Percentiles rank a stretch among this genome's conserved stretches.
phyloP scores from a whole-genome alignment of 2,329 filamentous ascomycete species.

The Botrytis pseudocinerea region DNA sequence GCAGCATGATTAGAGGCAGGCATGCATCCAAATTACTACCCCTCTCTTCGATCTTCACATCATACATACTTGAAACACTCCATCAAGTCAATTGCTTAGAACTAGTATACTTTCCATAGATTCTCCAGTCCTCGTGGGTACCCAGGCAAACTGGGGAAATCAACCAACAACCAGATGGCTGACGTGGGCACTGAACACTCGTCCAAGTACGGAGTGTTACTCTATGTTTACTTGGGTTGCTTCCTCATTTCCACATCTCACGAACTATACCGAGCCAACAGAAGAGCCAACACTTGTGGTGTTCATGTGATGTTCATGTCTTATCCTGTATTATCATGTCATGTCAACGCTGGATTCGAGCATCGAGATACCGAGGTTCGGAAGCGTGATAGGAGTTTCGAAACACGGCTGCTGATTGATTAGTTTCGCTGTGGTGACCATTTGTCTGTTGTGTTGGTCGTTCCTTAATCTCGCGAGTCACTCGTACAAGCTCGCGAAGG shows the following conservation, averaged over 20 bases:
- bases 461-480: background rate
- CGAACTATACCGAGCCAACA: conserved; percentile 12
- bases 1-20: background rate
- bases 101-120: background rate
- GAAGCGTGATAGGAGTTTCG: conserved; percentile 1
- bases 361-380: background rate
- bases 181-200: conserved; percentile 11
- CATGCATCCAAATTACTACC: background rate
- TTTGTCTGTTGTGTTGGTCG: conserved; percentile 1
- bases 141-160: conserved; percentile 4
- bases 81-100: background rate
- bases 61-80: conserved; percentile 2
- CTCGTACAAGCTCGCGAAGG: background rate
- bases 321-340: conserved; percentile 8
- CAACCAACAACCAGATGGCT: background rate
- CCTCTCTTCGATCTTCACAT: background rate
- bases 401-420: conserved; percentile 6
- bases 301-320: conserved; percentile 9
- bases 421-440: background rate
- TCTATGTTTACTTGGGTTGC: background rate
- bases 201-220: conserved; percentile 4
- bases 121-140: conserved; percentile 6
- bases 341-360: conserved; percentile 11
- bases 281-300: conserved; percentile 1
- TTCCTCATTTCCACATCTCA: background rate